Conservation (phyloP, 23 red algal genomes). For the Gracilaria gracilis region DNA sequence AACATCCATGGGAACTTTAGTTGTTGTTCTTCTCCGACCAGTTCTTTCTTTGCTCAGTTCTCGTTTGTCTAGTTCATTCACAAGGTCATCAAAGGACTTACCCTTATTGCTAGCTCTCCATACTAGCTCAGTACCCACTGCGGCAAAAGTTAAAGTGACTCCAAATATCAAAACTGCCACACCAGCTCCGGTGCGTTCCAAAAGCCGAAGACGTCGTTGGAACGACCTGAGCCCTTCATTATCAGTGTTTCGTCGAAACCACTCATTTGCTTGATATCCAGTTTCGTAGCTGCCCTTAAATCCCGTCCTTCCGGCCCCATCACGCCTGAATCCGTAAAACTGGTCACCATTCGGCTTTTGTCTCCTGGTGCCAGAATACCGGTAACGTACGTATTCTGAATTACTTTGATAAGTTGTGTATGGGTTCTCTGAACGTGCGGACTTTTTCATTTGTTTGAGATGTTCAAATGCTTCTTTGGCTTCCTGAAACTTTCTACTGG, state of each 20-base stretch:
- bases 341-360: not conserved
- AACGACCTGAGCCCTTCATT: not conserved
- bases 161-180: slow-evolving; percentile 44
- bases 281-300: slow-evolving; percentile 4
- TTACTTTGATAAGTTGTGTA: not conserved
- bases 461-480: slow-evolving; percentile 60
- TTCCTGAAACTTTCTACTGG: slow-evolving; percentile 42
- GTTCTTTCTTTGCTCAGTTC: not conserved
- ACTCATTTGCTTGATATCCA: slow-evolving; percentile 19
- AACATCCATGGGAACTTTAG: not conserved
- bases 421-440: not conserved
- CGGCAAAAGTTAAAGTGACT: not conserved
- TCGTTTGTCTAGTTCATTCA: slow-evolving; percentile 21
- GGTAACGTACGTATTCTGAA: slow-evolving; percentile 25
- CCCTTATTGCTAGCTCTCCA: slow-evolving; percentile 51
- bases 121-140: slow-evolving; percentile 39
- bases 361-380: slow-evolving; percentile 6
- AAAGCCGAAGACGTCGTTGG: slow-evolving; percentile 3
- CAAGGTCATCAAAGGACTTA: slow-evolving; percentile 67
- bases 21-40: not conserved
- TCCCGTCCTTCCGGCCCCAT: not conserved
- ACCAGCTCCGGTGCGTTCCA: slow-evolving; percentile 39
- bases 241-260: slow-evolving; percentile 3
- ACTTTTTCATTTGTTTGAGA: slow-evolving; percentile 9
- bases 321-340: slow-evolving; percentile 40